Percentiles rank a stretch among this genome's conserved stretches.
Conservation (phyloP, 2,329 filamentous ascomycete species). For the Pyrenophora teres region DNA sequence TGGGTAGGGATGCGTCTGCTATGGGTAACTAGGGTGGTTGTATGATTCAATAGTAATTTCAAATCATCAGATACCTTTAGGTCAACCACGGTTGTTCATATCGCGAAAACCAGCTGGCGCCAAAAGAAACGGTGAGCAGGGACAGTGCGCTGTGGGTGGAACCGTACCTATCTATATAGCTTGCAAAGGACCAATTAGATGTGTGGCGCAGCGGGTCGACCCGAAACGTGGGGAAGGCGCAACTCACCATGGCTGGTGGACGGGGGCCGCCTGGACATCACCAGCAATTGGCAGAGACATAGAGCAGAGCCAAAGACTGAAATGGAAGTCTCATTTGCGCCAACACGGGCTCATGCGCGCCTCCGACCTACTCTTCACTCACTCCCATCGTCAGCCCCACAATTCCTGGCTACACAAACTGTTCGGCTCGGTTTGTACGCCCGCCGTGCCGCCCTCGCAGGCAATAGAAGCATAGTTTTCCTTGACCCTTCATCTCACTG, state of each 20-base stretch:
- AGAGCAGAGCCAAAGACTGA: not conserved
- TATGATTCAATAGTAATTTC: too few relatives aligned
- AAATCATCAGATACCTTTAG: too few relatives aligned
- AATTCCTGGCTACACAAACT: conserved; percentile 5
- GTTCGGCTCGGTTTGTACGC: conserved; percentile 3
- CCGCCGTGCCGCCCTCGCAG: conserved; percentile 19
- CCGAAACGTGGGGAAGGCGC: conserved; percentile 6
- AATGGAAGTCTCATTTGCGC: not conserved
- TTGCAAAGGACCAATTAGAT: not conserved
- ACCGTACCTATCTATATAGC: too few relatives aligned
- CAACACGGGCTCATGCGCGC: not conserved
- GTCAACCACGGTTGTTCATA: too few relatives aligned
- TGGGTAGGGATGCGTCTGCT: too few relatives aligned
- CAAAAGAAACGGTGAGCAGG: too few relatives aligned
- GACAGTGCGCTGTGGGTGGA: too few relatives aligned
- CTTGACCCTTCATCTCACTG: not conserved
- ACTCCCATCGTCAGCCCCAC: conserved; percentile 1
- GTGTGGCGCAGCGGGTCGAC: conserved; percentile 2
- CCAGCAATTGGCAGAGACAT: not conserved
- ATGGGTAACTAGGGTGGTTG: too few relatives aligned
- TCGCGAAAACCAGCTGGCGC: too few relatives aligned
- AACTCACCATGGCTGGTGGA: not conserved
- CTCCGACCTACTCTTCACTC: not conserved
- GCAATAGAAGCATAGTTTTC: conserved; percentile 16
- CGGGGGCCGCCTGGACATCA: not conserved